Conservation (phyloP, 2,329 filamentous ascomycete genomes). For the Venturia effusa region DNA sequence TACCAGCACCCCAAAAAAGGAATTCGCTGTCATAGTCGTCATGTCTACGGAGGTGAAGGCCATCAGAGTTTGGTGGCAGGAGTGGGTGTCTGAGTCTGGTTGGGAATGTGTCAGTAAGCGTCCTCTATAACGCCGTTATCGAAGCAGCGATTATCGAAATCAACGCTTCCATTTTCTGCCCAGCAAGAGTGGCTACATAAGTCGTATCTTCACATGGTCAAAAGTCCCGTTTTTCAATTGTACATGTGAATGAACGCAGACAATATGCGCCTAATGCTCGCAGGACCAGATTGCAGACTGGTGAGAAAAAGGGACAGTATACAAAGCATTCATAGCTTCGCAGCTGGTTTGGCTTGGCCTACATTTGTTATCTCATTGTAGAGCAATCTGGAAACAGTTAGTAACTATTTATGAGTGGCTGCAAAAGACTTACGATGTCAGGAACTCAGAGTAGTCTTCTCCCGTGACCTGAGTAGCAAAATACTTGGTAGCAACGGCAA, state of each 20-base stretch:
- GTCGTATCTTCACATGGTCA: neutral
- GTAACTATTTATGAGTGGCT: constrained; percentile 11
- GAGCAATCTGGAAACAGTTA: constrained; percentile 48
- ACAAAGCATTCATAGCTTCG: constrained; percentile 29
- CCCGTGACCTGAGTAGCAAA: constrained; percentile 89
- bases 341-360: constrained; percentile 47
- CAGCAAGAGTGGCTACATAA: neutral
- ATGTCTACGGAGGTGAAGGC: neutral
- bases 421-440: constrained; percentile 59
- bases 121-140: neutral
- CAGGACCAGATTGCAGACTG: neutral
- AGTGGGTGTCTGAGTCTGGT: neutral
- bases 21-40: neutral
- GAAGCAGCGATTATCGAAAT: neutral
- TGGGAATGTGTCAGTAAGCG: neutral
- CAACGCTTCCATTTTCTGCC: neutral
- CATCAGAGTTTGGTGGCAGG: neutral
- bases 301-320: neutral
- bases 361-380: constrained; percentile 81
- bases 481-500: constrained; percentile 79
- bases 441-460: constrained; percentile 94
- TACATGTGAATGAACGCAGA: neutral
- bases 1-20: neutral
- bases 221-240: neutral
- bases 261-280: neutral